These are phyloP conservation scores for Amauroascus niger DNA, from an alignment of 2,329 filamentous ascomycete species.

Conservation along the genomic window DNA sequence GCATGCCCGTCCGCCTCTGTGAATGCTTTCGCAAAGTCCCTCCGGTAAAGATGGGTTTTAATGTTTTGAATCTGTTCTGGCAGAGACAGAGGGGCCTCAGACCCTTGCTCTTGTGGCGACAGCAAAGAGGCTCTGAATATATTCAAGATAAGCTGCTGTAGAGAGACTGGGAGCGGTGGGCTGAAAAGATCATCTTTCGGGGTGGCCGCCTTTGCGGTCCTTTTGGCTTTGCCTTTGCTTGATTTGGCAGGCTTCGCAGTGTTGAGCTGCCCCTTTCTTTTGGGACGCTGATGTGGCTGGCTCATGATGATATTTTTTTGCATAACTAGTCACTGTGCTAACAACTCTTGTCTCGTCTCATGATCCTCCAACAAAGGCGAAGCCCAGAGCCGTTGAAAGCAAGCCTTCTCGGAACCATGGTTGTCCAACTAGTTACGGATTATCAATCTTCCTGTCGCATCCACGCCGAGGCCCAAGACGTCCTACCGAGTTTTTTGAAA, in stretches of 20 bases:
- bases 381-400: too few relatives aligned
- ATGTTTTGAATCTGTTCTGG: conserved; percentile 61
- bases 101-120: conserved; percentile 32
- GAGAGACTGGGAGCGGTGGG: conserved; percentile 36
- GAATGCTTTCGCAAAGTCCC: conserved; percentile 78
- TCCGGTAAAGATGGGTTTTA: conserved; percentile 74
- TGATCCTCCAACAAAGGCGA: background rate
- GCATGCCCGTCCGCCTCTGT: conserved; percentile 51
- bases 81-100: conserved; percentile 34
- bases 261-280: background rate
- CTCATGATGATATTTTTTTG: background rate
- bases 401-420: too few relatives aligned
- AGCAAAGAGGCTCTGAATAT: conserved; percentile 60
- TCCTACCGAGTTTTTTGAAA: too few relatives aligned
- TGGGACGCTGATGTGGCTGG: background rate
- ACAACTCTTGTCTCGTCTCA: background rate
- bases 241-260: background rate
- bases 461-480: too few relatives aligned
- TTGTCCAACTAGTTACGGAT: too few relatives aligned
- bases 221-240: background rate
- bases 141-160: conserved; percentile 63
- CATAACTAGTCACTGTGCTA: too few relatives aligned
- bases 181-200: background rate
- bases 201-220: too few relatives aligned
- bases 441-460: too few relatives aligned